A percentile compares a stretch with the other conserved stretches of the same genome.
These are phyloP conservation scores for Claviceps sp. DNA, from an alignment of 2,329 filamentous ascomycete species.

Conservation along the genomic window DNA sequence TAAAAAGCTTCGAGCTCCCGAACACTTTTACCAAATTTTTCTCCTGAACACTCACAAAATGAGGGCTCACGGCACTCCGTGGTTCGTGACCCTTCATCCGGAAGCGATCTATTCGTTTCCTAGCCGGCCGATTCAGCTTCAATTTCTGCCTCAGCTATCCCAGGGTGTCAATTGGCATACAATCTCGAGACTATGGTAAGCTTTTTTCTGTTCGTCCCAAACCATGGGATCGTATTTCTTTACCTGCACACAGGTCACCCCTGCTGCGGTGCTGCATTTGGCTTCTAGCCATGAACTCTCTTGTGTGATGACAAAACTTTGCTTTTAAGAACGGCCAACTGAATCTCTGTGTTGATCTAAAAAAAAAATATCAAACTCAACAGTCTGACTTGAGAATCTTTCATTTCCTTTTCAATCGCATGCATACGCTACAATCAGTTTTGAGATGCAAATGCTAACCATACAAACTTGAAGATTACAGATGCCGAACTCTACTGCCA, in stretches of 20 bases:
- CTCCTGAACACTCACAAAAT: background rate
- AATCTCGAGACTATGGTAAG: slow-evolving; percentile 1
- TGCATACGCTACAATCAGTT: too few species aligned
- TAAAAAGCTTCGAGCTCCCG: slow-evolving; percentile 1
- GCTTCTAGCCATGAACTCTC: background rate
- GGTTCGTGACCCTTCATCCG: background rate
- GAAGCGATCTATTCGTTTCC: background rate
- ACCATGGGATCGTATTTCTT: background rate
- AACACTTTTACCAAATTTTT: background rate
- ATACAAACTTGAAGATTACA: background rate
- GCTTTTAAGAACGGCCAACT: slow-evolving; percentile 52
- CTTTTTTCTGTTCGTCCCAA: slow-evolving; percentile 2
- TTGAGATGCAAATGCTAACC: background rate
- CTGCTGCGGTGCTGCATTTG: slow-evolving; percentile 7
- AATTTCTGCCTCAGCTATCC: too few species aligned
- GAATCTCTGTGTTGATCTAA: slow-evolving; percentile 43
- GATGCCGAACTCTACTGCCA: background rate
- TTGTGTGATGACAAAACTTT: slow-evolving; percentile 42
- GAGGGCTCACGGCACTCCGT: background rate
- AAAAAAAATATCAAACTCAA: slow-evolving; percentile 50
- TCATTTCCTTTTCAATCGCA: background rate
- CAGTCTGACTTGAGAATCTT: slow-evolving; percentile 36
- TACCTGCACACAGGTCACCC: background rate
- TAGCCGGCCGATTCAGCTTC: too few species aligned
- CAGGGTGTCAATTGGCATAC: background rate